Evolutionary conservation across 106 monocot genomes (phyloP).

Genomic region (Dioscorea dumetorum): DNA sequence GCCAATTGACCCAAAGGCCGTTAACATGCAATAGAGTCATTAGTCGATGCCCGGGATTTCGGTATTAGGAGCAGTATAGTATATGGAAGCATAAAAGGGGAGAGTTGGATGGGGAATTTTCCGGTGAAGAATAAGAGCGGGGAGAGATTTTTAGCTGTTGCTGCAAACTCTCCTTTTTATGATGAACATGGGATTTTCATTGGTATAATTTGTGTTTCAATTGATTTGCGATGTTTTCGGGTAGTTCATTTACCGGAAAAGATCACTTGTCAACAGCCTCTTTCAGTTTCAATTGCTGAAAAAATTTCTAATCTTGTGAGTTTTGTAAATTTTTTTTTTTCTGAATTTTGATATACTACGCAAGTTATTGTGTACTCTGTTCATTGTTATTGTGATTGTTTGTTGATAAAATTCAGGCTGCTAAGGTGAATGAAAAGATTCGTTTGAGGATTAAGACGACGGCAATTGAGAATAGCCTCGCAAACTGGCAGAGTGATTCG

Average conservation of each 20-base stretch:
- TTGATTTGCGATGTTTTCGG: constrained; percentile 57
- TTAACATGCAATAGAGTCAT: constrained; percentile 56
- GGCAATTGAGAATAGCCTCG: neutral
- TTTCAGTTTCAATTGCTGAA: constrained; percentile 69
- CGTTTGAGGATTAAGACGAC: neutral
- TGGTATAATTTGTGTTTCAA: constrained; percentile 86
- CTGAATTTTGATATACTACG: too few species aligned
- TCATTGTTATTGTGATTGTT: neutral
- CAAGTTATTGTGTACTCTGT: too few species aligned
- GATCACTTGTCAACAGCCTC: constrained; percentile 36
- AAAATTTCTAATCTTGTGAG: constrained; percentile 91
- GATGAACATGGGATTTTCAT: constrained; percentile 76
- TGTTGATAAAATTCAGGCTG: constrained; percentile 5
- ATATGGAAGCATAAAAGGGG: constrained; percentile 39
- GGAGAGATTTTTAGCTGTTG: constrained; percentile 60
- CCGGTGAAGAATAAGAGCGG: constrained; percentile 76
- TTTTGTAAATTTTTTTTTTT: neutral
- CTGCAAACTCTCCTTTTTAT: constrained; percentile 85
- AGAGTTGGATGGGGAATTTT: constrained; percentile 89
- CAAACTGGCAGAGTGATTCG: neutral
- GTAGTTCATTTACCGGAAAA: constrained; percentile 15
- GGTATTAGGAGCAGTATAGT: constrained; percentile 44
- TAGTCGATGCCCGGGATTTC: constrained; percentile 50
- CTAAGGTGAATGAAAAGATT: constrained; percentile 5
- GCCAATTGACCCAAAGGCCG: too few species aligned